Evolutionary conservation across 2,329 filamentous ascomycete genomes (phyloP).

Genomic region (Sarocladiaceae sp.): DNA sequence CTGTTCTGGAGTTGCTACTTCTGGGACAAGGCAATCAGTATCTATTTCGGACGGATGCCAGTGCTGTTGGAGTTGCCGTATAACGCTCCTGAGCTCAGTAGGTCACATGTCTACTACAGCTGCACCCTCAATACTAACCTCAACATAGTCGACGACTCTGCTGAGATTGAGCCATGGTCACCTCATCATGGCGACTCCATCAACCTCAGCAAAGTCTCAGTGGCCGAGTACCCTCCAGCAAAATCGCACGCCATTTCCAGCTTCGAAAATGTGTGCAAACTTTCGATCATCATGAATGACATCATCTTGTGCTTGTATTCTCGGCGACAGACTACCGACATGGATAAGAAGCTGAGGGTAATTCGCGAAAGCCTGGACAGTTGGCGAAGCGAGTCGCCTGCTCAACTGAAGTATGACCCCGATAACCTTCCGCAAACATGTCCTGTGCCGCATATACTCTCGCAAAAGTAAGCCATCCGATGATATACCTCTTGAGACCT

Average conservation of each 20-base stretch:
- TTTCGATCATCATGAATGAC: constrained; percentile 4
- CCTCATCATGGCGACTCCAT: constrained; percentile 11
- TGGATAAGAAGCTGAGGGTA: background rate
- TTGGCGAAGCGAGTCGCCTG: constrained; percentile 4
- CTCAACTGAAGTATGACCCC: constrained; percentile 6
- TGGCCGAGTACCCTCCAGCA: constrained; percentile 17
- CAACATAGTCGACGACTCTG: constrained; percentile 16
- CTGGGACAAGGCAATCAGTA: constrained; percentile 24
- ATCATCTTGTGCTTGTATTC: constrained; percentile 3
- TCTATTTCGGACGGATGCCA: constrained; percentile 22
- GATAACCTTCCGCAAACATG: constrained; percentile 10
- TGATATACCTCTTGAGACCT: background rate
- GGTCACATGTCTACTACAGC: background rate
- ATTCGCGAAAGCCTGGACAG: background rate
- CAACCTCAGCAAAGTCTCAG: constrained; percentile 11
- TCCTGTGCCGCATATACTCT: constrained; percentile 16
- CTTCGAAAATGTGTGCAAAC: constrained; percentile 9
- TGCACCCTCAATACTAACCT: background rate
- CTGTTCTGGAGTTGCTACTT: constrained; percentile 24
- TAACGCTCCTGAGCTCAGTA: background rate
- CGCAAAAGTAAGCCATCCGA: constrained; percentile 15
- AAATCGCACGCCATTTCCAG: constrained; percentile 10
- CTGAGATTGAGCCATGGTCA: constrained; percentile 16
- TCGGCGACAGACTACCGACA: background rate
- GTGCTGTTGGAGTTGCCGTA: constrained; percentile 11